Percentiles rank a stretch among this genome's conserved stretches.
Evolutionary conservation across 78 protist genomes (phyloP).

Genomic region (Emiliania huxleyi): DNA sequence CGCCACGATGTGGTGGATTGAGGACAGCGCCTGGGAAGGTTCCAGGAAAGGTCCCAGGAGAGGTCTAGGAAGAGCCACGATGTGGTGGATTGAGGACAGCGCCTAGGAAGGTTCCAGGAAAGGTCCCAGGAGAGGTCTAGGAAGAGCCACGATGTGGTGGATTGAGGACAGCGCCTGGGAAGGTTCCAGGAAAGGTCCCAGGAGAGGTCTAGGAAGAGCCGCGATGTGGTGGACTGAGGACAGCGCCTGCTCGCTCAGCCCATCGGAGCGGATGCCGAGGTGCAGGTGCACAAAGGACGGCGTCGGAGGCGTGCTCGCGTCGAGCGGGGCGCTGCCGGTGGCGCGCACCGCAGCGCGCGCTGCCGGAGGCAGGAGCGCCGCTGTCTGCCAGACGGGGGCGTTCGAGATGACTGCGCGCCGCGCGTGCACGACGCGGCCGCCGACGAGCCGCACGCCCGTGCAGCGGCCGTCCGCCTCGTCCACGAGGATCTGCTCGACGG

Average conservation of each 20-base stretch:
- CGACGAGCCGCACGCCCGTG: background rate
- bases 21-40: too few relatives aligned
- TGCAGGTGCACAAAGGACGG: slow-evolving; percentile 42
- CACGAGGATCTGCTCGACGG: background rate
- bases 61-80: too few relatives aligned
- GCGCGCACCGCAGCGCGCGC: background rate
- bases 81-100: too few relatives aligned
- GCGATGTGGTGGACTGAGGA: background rate
- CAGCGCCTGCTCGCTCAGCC: background rate
- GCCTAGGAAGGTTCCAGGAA: too few relatives aligned
- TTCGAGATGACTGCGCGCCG: slow-evolving; percentile 1
- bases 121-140: too few relatives aligned
- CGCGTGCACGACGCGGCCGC: background rate
- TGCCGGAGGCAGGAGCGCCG: slow-evolving; percentile 27
- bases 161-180: too few relatives aligned
- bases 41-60: too few relatives aligned
- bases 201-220: too few relatives aligned
- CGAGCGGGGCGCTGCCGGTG: background rate
- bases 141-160: too few relatives aligned
- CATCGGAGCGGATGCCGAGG: slow-evolving; percentile 29
- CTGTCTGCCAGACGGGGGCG: slow-evolving; percentile 34
- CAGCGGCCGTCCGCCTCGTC: background rate
- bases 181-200: too few relatives aligned
- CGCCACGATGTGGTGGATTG: too few relatives aligned
- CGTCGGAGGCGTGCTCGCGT: slow-evolving; percentile 11